Conservation (phyloP, 2,329 filamentous ascomycete genomes). For the Ilyonectria mors-panacis region DNA sequence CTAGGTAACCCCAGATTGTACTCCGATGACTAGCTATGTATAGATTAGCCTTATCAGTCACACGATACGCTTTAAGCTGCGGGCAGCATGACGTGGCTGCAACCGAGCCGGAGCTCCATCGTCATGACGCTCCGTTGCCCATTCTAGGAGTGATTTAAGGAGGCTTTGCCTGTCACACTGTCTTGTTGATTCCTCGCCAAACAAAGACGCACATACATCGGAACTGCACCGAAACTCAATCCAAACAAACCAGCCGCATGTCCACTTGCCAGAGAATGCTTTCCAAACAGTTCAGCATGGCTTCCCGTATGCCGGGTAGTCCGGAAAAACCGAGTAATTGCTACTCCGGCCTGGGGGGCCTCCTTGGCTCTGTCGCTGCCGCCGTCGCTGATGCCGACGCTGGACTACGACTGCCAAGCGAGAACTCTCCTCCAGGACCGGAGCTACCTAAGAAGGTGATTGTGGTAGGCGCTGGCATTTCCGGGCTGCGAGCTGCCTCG, state of each 20-base stretch:
- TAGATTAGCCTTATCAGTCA: conserved; percentile 5
- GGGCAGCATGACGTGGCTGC: conserved; percentile 1
- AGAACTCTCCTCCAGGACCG: conserved; percentile 21
- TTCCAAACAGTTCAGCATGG: conserved; percentile 29
- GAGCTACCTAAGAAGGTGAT: conserved; percentile 30
- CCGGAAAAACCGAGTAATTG: conserved; percentile 30
- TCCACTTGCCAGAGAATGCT: conserved; percentile 33
- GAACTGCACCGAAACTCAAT: background rate
- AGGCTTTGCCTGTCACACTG: background rate
- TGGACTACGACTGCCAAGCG: background rate
- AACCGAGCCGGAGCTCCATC: background rate
- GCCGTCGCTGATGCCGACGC: conserved; percentile 15
- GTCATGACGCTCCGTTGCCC: background rate
- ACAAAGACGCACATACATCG: background rate
- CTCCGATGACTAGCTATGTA: background rate
- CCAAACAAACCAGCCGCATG: conserved; percentile 10
- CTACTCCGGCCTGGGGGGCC: conserved; percentile 29
- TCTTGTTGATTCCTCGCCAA: background rate
- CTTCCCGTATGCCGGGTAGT: conserved; percentile 17
- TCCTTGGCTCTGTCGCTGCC: conserved; percentile 2
- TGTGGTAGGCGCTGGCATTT: conserved; percentile 27
- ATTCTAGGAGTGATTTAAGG: background rate
- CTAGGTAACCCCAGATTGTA: background rate
- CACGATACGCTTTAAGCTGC: background rate
- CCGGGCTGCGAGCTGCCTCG: conserved; percentile 21